A percentile compares a stretch with the other conserved stretches of the same genome.
These are phyloP conservation scores for Cladophialophora exuberans DNA, from an alignment of 2,329 filamentous ascomycete genomes.

Conservation along the genomic window DNA sequence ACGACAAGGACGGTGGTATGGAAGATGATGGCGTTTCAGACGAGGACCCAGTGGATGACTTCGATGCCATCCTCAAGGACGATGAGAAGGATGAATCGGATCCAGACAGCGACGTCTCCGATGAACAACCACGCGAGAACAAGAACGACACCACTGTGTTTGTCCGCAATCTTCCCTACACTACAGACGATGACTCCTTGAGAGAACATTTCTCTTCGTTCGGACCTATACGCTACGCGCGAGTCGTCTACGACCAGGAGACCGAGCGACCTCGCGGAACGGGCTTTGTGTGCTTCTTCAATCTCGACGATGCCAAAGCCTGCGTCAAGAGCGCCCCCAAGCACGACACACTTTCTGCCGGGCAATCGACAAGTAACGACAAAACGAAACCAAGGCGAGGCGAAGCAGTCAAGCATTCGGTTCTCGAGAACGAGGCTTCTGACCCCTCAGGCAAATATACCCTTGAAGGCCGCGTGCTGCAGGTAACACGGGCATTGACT, in stretches of 20 bases:
- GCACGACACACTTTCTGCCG: conserved; percentile 46
- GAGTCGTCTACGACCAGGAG: conserved; percentile 83
- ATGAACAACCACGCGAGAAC: conserved; percentile 49
- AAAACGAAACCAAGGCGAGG: conserved; percentile 44
- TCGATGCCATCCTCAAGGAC: conserved; percentile 43
- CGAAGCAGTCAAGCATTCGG: conserved; percentile 69
- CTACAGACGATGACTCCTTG: conserved; percentile 77
- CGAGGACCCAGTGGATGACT: conserved; percentile 47
- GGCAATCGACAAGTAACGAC: conserved; percentile 43
- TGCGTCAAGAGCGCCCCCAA: conserved; percentile 79
- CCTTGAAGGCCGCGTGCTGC: conserved; percentile 83
- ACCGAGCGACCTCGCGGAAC: conserved; percentile 89
- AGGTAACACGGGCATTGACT: conserved; percentile 81
- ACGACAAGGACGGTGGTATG: conserved; percentile 53
- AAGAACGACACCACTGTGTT: conserved; percentile 70
- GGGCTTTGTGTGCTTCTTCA: conserved; percentile 92
- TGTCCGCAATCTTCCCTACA: conserved; percentile 92
- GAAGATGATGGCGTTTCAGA: conserved; percentile 47
- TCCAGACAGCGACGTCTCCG: conserved; percentile 39
- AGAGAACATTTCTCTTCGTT: conserved; percentile 87
- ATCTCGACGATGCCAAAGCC: conserved; percentile 70
- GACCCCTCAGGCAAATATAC: conserved; percentile 87
- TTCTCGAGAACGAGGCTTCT: conserved; percentile 82
- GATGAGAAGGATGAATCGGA: conserved; percentile 50
- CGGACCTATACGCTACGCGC: conserved; percentile 84